Conservation (phyloP, 352 stramenopile species). For the Pythium rishiriense region DNA sequence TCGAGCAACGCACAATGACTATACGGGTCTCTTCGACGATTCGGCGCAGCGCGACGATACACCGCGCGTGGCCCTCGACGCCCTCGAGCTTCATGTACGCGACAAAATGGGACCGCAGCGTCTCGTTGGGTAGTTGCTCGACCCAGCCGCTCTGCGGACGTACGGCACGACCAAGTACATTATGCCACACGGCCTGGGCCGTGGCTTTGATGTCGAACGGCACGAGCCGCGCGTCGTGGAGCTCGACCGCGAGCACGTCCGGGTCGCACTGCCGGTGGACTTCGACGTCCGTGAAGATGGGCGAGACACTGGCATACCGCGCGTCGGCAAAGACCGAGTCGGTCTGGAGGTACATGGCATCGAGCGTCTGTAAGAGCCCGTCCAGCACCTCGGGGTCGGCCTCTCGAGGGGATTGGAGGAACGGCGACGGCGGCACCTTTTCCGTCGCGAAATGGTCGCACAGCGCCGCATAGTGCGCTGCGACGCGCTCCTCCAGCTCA, state of each 20-base stretch:
- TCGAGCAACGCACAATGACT: not conserved
- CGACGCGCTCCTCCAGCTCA: not conserved
- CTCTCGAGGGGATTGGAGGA: too few relatives aligned
- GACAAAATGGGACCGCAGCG: too few relatives aligned
- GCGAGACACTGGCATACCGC: not conserved
- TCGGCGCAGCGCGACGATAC: not conserved
- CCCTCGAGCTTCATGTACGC: not conserved
- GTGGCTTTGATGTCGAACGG: conserved; percentile 9
- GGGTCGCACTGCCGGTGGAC: not conserved
- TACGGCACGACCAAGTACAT: not conserved
- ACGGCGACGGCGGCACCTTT: too few relatives aligned
- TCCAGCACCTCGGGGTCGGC: too few relatives aligned
- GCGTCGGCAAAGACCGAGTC: not conserved
- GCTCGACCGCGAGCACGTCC: not conserved
- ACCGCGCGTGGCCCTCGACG: not conserved
- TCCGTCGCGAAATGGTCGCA: too few relatives aligned
- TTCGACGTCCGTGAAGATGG: not conserved
- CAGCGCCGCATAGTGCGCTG: not conserved
- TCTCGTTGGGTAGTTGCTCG: not conserved
- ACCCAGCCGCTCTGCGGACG: not conserved
- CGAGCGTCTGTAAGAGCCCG: not conserved
- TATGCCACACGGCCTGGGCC: conserved; percentile 4
- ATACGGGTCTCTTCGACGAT: conserved; percentile 3
- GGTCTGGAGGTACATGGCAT: conserved; percentile 12
- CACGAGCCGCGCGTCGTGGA: conserved; percentile 5